Base-by-base conservation (phyloP, 1,139 yeast genomes). In the Yamadazyma mexicana region DNA sequence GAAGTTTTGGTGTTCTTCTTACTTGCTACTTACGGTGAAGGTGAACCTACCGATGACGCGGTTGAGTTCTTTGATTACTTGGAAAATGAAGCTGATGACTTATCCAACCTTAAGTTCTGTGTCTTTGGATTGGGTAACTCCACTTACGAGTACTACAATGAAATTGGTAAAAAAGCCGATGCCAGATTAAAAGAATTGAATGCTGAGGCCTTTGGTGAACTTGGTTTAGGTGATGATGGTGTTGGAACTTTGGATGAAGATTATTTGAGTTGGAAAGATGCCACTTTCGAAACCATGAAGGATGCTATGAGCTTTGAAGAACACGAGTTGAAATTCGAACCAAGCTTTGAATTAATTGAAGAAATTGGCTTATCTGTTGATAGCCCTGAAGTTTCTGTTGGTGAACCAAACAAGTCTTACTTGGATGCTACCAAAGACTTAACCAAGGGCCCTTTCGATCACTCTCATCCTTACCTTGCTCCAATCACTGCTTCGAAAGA, bases 21-120 rank as follows among this genome's bases (percentile, higher is more conserved):
- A 54, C 69, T 88, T 68, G 95, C 98, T 30, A 89, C 97, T 9
- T 92, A 92, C 55, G 98, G 98, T 53, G 98, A 92, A 67, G 98
- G 98, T 56, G 98, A 92, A 59, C 96, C 96, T 49, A 92, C 98
- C 17, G 98, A 92, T 61, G 87, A 87, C 52, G 94, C 98, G 12
- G 78, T 79, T 34, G 83, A 81, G 37, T 88, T 92, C 59, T 70
- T 72, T 53, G 81, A 79, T 39, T 81, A 69, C 58, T 66, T 84
- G 51, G 76, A 75, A 16, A 69, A 72, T 42, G 85, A 79, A 32
- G 80, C 80, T 31, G 81, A 76, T 42, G 77, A 80, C 34, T 71
- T 91, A 54, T 62, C 77, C n/a, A 77, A 74, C 49, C 59, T 89
- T 50, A 80, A 75, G 52, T 89, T 66, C 62, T 77, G 89, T 45